These are phyloP conservation scores for Bjerkandera adusta DNA, from an alignment of 1,284 basidiomycete genomes.

Conservation along the genomic window DNA sequence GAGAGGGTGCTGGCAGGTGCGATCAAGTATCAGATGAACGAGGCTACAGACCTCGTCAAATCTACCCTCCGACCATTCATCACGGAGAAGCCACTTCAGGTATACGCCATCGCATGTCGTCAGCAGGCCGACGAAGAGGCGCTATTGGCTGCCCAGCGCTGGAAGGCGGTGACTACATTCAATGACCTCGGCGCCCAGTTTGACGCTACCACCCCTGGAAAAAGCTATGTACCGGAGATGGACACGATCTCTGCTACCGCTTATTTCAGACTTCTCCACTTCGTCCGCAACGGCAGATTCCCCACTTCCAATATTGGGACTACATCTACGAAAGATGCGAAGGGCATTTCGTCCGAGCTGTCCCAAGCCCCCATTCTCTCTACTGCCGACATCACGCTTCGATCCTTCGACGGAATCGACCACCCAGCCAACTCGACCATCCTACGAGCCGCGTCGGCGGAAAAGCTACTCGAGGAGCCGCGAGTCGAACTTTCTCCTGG, in stretches of 20 bases:
- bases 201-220: conserved; percentile 4
- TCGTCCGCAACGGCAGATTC: conserved; percentile 9
- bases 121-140: conserved; percentile 22
- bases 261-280: conserved; percentile 13
- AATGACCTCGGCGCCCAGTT: conserved; percentile 12
- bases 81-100: conserved; percentile 26
- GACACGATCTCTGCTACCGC: conserved; percentile 5
- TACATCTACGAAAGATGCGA: too few relatives aligned
- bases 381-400: neutral
- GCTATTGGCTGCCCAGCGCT: conserved; percentile 7
- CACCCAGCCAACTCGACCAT: conserved; percentile 4
- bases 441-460: neutral
- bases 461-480: neutral
- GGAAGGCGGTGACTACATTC: neutral
- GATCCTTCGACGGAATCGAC: neutral
- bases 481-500: too few relatives aligned
- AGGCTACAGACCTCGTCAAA: conserved; percentile 5
- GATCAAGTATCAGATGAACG: conserved; percentile 22
- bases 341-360: too few relatives aligned
- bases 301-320: too few relatives aligned
- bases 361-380: neutral
- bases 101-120: conserved; percentile 32
- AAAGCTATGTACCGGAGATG: conserved; percentile 15
- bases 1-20: conserved; percentile 20
- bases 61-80: conserved; percentile 18